A percentile compares a stretch with the other conserved stretches of the same genome.
phyloP scores from a whole-genome alignment of 345 rosid genomes.

The Dipteronia dyeriana region DNA sequence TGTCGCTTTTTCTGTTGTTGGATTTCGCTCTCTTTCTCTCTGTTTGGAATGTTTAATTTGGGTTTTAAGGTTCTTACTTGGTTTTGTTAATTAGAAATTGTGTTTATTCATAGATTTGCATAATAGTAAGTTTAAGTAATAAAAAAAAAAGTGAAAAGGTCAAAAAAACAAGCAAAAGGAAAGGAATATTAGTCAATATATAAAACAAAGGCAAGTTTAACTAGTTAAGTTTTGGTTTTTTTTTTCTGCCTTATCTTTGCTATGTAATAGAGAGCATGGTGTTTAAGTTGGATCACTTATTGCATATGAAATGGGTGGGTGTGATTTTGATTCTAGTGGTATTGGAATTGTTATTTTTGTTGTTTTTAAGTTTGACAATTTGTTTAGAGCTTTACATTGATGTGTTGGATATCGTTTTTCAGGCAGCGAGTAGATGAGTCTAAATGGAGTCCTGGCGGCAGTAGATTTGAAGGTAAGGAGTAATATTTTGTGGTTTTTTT shows the following conservation, averaged over 20 bases:
- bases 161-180: not conserved
- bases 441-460: conserved; percentile 20
- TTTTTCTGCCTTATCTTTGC: not conserved
- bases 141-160: no score
- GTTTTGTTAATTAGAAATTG: not conserved
- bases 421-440: conserved; percentile 30
- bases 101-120: conserved; percentile 1
- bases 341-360: not conserved
- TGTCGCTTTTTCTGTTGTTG: not conserved
- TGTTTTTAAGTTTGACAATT: not conserved
- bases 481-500: not conserved
- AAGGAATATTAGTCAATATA: not conserved
- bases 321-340: not conserved
- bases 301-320: not conserved
- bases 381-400: conserved; percentile 8
- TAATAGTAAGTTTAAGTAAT: not conserved
- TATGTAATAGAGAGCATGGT: not conserved
- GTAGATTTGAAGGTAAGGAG: conserved; percentile 20
- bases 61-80: not conserved
- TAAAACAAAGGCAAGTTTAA: not conserved
- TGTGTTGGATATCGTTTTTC: conserved; percentile 1
- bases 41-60: not conserved
- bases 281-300: not conserved
- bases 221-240: not conserved
- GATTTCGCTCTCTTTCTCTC: not conserved